Conservation (phyloP, 495 filamentous ascomycete species). For the Penicillium macrosclerotiorum region DNA sequence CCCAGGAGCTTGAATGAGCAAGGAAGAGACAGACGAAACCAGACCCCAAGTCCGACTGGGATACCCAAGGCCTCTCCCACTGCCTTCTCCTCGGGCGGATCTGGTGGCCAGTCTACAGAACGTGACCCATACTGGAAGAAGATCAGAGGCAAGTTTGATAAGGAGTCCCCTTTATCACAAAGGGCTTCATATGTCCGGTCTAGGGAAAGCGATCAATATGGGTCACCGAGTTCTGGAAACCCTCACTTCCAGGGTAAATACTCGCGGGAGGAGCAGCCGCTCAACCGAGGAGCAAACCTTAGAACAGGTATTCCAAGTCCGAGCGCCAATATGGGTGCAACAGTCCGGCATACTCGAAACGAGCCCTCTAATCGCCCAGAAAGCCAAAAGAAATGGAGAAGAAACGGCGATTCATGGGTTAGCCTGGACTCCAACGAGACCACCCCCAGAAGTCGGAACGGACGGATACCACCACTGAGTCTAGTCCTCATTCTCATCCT, state of each 20-base stretch:
- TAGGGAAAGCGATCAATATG: constrained; percentile 23
- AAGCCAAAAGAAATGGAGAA: constrained; percentile 22
- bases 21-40: constrained; percentile 13
- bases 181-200: constrained; percentile 14
- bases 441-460: constrained; percentile 18
- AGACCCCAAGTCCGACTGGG: constrained; percentile 20
- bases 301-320: constrained; percentile 32
- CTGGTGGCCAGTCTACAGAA: constrained; percentile 17
- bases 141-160: constrained; percentile 29
- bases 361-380: constrained; percentile 2
- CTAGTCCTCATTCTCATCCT: constrained; percentile 28
- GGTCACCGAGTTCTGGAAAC: constrained; percentile 1
- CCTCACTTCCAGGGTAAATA: background rate
- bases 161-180: constrained; percentile 24
- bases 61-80: constrained; percentile 19
- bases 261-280: constrained; percentile 18
- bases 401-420: constrained; percentile 26
- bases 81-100: constrained; percentile 10
- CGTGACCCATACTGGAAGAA: constrained; percentile 33
- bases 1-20: constrained; percentile 23
- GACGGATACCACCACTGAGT: constrained; percentile 26
- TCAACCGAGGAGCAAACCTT: constrained; percentile 20
- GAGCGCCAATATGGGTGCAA: constrained; percentile 12
- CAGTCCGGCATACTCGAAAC: constrained; percentile 4
- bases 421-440: constrained; percentile 16